Evolutionary conservation across 495 filamentous ascomycete genomes (phyloP).

Genomic region (Xylona heveae): DNA sequence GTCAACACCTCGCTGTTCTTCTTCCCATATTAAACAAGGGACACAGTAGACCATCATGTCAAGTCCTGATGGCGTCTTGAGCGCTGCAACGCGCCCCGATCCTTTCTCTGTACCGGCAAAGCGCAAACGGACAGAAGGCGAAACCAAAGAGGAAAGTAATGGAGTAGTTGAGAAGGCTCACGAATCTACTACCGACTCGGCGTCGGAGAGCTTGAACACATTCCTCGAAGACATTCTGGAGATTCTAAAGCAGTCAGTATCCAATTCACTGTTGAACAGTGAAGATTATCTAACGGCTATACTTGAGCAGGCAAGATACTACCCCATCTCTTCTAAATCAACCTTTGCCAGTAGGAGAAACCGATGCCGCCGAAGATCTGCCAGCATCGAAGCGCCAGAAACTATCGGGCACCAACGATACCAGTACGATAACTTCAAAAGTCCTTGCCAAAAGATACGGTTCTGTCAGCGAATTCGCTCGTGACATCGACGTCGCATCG

Average conservation of each 20-base stretch:
- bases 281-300: not conserved
- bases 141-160: not conserved
- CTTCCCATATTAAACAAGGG: not conserved
- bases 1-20: not conserved
- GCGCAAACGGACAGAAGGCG: not conserved
- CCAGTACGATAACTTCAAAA: constrained; percentile 3
- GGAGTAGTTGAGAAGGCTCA: not conserved
- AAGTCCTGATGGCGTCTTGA: not conserved
- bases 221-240: not conserved
- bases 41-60: not conserved
- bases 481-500: constrained; percentile 3
- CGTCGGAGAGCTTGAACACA: not conserved
- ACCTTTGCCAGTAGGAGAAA: not conserved
- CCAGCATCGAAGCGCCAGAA: constrained; percentile 4
- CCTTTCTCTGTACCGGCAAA: not conserved
- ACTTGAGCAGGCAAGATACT: constrained; percentile 3
- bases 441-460: constrained; percentile 1
- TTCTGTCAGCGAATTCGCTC: constrained; percentile 3
- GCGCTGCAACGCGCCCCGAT: not conserved
- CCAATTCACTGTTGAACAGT: not conserved
- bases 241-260: not conserved
- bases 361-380: constrained; percentile 1
- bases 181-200: not conserved
- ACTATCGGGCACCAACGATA: not conserved
- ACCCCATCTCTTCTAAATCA: constrained; percentile 4